These are phyloP conservation scores for Rhododendron simsii DNA, from an alignment of 148 eudicot genomes.

Conservation along the genomic window DNA sequence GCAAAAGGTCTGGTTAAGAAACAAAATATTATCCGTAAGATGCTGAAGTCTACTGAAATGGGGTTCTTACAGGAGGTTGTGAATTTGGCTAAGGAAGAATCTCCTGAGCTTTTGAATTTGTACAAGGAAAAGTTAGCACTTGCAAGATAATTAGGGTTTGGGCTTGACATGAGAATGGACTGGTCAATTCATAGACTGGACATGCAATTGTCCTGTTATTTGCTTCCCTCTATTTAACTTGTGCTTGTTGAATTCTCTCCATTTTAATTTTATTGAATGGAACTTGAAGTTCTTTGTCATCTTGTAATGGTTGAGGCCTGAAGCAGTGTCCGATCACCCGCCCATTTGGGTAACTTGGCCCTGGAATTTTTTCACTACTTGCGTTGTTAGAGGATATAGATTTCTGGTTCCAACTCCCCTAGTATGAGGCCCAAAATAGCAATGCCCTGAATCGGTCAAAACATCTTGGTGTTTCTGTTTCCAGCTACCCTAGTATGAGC, in stretches of 20 bases:
- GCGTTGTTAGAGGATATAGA: background rate
- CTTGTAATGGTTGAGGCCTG: background rate
- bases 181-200: background rate
- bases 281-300: background rate
- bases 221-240: background rate
- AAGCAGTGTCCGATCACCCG: background rate
- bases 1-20: slow-evolving; percentile 15
- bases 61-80: background rate
- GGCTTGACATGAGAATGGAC: background rate
- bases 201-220: background rate
- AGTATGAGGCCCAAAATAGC: slow-evolving; percentile 5
- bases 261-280: background rate
- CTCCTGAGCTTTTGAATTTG: slow-evolving; percentile 9
- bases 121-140: background rate
- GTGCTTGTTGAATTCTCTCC: background rate
- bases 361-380: background rate
- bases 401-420: slow-evolving; percentile 2
- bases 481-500: slow-evolving; percentile 20
- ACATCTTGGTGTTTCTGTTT: slow-evolving; percentile 28
- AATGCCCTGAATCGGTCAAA: slow-evolving; percentile 74
- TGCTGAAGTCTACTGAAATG: background rate
- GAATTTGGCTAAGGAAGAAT: background rate
- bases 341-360: background rate
- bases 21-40: background rate
- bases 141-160: background rate